These are phyloP conservation scores for Hyaloperonospora arabidopsidis DNA, from an alignment of 352 stramenopile genomes.

Conservation along the genomic window DNA sequence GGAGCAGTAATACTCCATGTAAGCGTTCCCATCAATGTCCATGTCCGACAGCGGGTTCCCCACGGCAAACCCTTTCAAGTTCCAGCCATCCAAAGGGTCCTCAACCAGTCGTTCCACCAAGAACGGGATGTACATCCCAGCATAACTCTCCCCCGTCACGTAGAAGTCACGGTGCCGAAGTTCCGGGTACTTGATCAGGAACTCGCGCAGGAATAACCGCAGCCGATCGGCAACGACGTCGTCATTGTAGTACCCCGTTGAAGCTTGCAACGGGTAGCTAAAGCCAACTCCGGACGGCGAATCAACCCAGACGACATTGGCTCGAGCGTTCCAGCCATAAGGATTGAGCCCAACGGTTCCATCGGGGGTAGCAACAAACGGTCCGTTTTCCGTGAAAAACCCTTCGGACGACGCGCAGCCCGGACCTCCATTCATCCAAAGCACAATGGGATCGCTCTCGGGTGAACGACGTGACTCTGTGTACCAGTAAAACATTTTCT, in stretches of 20 bases:
- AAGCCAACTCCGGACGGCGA: conserved; percentile 85
- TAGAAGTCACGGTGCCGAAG: conserved; percentile 66
- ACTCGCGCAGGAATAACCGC: conserved; percentile 57
- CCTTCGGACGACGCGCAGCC: conserved; percentile 77
- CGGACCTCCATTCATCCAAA: conserved; percentile 90
- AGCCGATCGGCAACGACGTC: conserved; percentile 47
- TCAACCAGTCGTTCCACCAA: conserved; percentile 59
- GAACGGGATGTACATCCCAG: conserved; percentile 82
- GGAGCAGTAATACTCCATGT: conserved; percentile 75
- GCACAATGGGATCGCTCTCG: conserved; percentile 62
- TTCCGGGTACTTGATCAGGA: conserved; percentile 71
- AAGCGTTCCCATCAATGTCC: conserved; percentile 51
- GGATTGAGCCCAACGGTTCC: conserved; percentile 52
- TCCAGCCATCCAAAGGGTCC: conserved; percentile 35
- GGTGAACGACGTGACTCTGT: conserved; percentile 42
- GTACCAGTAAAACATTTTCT: conserved; percentile 76
- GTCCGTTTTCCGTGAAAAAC: conserved; percentile 77
- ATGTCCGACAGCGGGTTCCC: conserved; percentile 70
- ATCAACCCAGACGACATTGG: conserved; percentile 87
- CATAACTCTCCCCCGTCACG: conserved; percentile 85
- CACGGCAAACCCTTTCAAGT: conserved; percentile 63
- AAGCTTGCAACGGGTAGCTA: conserved; percentile 38
- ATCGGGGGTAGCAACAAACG: conserved; percentile 51
- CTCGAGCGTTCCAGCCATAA: conserved; percentile 83
- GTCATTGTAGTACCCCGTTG: conserved; percentile 52